phyloP scores from a whole-genome alignment of 2,329 filamentous ascomycete genomes.

The Cercospora brassicicola region DNA sequence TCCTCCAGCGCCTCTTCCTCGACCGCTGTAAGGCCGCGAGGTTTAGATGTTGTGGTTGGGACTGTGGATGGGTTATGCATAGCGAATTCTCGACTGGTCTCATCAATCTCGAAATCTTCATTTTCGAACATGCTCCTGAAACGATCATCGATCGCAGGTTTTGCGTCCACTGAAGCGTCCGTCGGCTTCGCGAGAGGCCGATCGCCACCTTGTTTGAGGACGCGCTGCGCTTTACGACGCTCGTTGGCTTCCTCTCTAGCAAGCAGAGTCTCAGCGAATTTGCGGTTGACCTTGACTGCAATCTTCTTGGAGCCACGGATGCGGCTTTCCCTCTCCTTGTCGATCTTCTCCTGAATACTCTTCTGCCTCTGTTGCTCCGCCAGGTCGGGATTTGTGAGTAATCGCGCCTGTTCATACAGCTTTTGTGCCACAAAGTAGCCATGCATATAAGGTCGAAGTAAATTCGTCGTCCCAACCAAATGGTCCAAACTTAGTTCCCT shows the following conservation, averaged over 20 bases:
- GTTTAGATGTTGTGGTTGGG: slow-evolving; percentile 38
- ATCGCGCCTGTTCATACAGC: slow-evolving; percentile 87
- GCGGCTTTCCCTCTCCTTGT: slow-evolving; percentile 91
- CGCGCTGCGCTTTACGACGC: slow-evolving; percentile 47
- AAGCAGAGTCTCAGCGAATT: slow-evolving; percentile 61
- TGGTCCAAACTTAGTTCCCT: slow-evolving; percentile 83
- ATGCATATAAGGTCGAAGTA: slow-evolving; percentile 96
- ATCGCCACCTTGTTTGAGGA: slow-evolving; percentile 61
- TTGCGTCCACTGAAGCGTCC: slow-evolving; percentile 35
- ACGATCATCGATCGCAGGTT: slow-evolving; percentile 71
- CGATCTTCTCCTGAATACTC: slow-evolving; percentile 89
- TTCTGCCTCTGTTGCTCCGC: slow-evolving; percentile 91
- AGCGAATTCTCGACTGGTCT: slow-evolving; percentile 81
- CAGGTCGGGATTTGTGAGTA: slow-evolving; percentile 91
- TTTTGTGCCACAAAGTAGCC: slow-evolving; percentile 96
- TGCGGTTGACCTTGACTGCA: slow-evolving; percentile 82
- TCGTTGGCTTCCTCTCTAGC: slow-evolving; percentile 69
- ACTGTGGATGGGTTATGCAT: slow-evolving; percentile 84
- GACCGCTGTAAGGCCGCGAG: slow-evolving; percentile 57
- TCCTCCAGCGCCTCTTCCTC: slow-evolving; percentile 60
- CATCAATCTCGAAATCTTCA: slow-evolving; percentile 88
- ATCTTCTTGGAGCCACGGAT: slow-evolving; percentile 95
- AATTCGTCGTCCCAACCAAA: slow-evolving; percentile 82
- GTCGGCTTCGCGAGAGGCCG: slow-evolving; percentile 54
- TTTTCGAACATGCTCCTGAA: slow-evolving; percentile 90